These are phyloP conservation scores for Pisolithus thermaeus DNA, from an alignment of 1,284 basidiomycete species.

Conservation along the genomic window DNA sequence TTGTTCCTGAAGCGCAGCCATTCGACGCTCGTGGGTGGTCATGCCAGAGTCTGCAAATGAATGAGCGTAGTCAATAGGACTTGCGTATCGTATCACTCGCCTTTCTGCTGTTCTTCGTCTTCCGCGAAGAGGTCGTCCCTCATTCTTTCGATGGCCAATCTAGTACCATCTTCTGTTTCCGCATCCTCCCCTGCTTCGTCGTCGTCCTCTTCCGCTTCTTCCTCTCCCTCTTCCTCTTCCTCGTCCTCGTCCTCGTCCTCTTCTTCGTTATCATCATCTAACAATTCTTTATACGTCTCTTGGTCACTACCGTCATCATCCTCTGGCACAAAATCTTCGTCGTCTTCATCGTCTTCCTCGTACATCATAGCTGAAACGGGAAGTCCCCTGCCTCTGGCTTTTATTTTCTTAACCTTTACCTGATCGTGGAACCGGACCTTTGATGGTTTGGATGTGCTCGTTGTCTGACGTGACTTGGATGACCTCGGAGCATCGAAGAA, in stretches of 20 bases:
- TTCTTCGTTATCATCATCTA: slow-evolving; percentile 26
- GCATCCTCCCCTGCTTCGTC: slow-evolving; percentile 12
- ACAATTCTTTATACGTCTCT: slow-evolving; percentile 13
- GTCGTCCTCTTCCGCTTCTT: slow-evolving; percentile 18
- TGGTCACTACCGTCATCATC: slow-evolving; percentile 24
- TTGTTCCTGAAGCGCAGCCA: slow-evolving; percentile 55
- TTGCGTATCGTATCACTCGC: background rate
- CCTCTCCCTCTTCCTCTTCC: slow-evolving; percentile 24
- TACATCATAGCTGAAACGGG: slow-evolving; percentile 41
- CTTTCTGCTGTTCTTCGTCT: slow-evolving; percentile 31
- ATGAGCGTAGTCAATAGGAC: background rate
- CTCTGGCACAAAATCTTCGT: slow-evolving; percentile 16
- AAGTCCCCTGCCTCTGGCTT: slow-evolving; percentile 56
- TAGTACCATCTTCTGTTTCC: slow-evolving; percentile 20
- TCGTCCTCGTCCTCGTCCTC: slow-evolving; percentile 30
- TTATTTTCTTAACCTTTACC: slow-evolving; percentile 76
- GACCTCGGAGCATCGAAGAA: slow-evolving; percentile 61
- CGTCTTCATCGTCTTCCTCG: slow-evolving; percentile 29
- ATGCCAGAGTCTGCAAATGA: slow-evolving; percentile 23
- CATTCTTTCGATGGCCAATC: slow-evolving; percentile 49
- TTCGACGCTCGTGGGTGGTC: slow-evolving; percentile 61
- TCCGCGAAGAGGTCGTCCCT: slow-evolving; percentile 69
- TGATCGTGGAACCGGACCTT: slow-evolving; percentile 77
- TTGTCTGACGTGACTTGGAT: slow-evolving; percentile 17
- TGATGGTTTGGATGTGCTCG: slow-evolving; percentile 21